phyloP scores from a whole-genome alignment of 371 early-diverging fungal genomes.

The Dipsacomyces acuminosporus region DNA sequence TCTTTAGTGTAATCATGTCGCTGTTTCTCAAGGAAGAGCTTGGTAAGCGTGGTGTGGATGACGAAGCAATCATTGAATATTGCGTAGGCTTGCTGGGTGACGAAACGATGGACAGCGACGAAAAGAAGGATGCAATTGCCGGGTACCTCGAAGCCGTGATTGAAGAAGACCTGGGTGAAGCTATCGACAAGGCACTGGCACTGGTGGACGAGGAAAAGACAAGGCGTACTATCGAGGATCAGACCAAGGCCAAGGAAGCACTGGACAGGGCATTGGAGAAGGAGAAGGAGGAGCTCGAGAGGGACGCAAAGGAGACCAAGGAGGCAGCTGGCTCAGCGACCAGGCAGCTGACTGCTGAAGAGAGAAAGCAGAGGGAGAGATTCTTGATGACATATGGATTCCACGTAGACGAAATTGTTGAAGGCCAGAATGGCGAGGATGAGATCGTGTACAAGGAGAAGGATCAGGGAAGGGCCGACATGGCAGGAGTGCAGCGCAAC shows the following conservation, averaged over 20 bases:
- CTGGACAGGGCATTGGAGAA: slow-evolving; percentile 9
- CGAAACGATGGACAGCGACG: slow-evolving; percentile 11
- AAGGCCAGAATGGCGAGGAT: slow-evolving; percentile 23
- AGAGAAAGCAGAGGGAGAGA: slow-evolving; percentile 19
- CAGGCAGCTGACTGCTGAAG: slow-evolving; percentile 17
- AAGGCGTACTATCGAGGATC: not conserved
- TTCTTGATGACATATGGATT: slow-evolving; percentile 13
- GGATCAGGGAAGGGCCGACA: not conserved
- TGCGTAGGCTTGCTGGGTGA: slow-evolving; percentile 27
- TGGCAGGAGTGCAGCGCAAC: slow-evolving; percentile 6
- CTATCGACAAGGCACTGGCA: slow-evolving; percentile 12
- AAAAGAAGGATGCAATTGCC: slow-evolving; percentile 26
- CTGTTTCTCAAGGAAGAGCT: slow-evolving; percentile 14
- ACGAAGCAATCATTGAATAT: slow-evolving; percentile 34
- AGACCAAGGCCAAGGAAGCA: slow-evolving; percentile 1
- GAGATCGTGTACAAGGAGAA: slow-evolving; percentile 21
- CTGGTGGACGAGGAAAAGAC: slow-evolving; percentile 1
- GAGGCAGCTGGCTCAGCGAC: not conserved
- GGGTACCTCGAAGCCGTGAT: slow-evolving; percentile 32
- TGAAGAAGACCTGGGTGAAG: not conserved
- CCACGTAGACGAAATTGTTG: slow-evolving; percentile 16
- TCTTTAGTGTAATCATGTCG: slow-evolving; percentile 9
- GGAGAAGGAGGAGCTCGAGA: slow-evolving; percentile 16
- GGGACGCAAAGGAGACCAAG: slow-evolving; percentile 3
- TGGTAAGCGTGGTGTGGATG: slow-evolving; percentile 22